Conservation (phyloP, 495 filamentous ascomycete genomes). For the Corynascus novoguineensis region DNA sequence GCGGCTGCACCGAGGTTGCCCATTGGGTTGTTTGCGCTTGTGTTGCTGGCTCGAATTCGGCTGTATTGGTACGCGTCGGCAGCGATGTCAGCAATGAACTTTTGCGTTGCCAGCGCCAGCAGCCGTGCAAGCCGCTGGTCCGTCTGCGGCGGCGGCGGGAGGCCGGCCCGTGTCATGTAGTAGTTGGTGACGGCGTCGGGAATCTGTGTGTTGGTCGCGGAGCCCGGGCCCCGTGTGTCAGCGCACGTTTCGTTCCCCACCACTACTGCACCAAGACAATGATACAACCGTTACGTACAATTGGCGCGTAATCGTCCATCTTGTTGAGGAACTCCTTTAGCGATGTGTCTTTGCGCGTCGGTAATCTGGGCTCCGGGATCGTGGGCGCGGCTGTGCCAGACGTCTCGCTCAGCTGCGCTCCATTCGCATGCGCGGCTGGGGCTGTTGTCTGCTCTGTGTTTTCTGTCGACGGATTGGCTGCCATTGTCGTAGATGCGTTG, state of each 20-base stretch:
- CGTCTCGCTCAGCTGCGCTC: constrained; percentile 12
- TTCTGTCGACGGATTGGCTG: constrained; percentile 19
- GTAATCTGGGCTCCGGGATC: constrained; percentile 38
- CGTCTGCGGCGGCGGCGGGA: constrained; percentile 81
- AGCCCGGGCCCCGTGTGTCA: constrained; percentile 8
- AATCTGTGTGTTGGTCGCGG: constrained; percentile 64
- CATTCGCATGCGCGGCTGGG: constrained; percentile 11
- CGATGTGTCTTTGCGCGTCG: constrained; percentile 82
- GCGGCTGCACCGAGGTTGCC: constrained; percentile 75
- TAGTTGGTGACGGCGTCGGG: constrained; percentile 96
- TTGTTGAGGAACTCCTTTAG: constrained; percentile 85
- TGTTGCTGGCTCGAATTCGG: constrained; percentile 87
- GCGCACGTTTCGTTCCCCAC: not conserved
- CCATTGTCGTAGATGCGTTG: constrained; percentile 17
- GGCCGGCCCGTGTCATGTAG: constrained; percentile 92
- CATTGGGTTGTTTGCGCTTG: constrained; percentile 80
- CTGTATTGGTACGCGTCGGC: constrained; percentile 97
- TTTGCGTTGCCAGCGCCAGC: constrained; percentile 91
- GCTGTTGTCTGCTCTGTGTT: constrained; percentile 16
- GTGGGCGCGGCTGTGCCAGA: not conserved
- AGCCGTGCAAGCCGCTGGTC: constrained; percentile 85
- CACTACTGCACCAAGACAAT: not conserved
- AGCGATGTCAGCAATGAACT: constrained; percentile 95
- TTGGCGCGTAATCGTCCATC: constrained; percentile 98
- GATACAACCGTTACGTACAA: constrained; percentile 51